phyloP scores from a whole-genome alignment of 2,329 filamentous ascomycete genomes.

The Xylariaceae sp. region DNA sequence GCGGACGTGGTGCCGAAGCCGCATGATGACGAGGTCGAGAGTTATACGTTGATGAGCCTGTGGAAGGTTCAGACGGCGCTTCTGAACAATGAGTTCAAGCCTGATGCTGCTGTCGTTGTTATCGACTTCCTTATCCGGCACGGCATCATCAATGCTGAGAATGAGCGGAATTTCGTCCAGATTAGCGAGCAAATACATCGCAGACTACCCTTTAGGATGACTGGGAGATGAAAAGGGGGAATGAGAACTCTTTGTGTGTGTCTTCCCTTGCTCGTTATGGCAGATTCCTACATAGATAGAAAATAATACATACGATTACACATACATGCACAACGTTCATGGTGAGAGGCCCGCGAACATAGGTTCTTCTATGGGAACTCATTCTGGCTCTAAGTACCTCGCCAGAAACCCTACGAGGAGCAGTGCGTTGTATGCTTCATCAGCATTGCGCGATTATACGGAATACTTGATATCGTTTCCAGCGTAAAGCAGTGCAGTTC shows the following conservation, averaged over 20 bases:
- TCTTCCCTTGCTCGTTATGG: no score
- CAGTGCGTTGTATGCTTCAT: no score
- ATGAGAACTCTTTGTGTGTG: no score
- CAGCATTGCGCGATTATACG: no score
- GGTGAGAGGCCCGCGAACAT: no score
- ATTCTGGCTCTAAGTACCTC: no score
- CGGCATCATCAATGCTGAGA: constrained; percentile 65
- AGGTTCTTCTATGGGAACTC: no score
- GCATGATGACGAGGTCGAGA: constrained; percentile 71
- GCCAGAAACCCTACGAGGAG: no score
- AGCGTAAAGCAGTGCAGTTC: background rate
- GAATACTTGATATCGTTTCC: no score
- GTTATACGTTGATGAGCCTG: constrained; percentile 64
- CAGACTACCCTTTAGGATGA: constrained; percentile 34
- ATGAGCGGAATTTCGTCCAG: constrained; percentile 66
- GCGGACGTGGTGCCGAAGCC: constrained; percentile 56
- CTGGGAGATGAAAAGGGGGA: constrained; percentile 1
- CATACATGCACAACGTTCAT: no score
- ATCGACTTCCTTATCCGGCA: constrained; percentile 79
- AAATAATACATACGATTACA: no score
- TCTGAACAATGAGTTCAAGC: constrained; percentile 69
- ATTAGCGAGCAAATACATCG: constrained; percentile 49
- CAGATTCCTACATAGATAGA: no score
- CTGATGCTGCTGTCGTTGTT: constrained; percentile 72
- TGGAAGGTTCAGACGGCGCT: constrained; percentile 56